Base-by-base conservation (phyloP, 148 eudicot genomes). In the Rheum nobile region DNA sequence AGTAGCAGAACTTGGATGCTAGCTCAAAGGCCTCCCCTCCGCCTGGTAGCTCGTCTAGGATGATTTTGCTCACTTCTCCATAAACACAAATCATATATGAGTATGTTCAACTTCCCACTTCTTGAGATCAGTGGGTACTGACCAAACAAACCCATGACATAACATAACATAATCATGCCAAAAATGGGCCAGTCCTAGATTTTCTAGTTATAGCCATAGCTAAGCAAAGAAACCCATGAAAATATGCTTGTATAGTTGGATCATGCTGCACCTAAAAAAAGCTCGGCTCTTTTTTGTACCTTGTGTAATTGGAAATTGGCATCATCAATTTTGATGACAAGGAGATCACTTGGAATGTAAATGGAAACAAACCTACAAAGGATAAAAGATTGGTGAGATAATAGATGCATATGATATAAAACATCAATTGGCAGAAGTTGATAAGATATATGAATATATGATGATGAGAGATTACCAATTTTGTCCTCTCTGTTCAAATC, bases 1-100 rank as follows among this genome's bases (percentile, higher is more conserved):
- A 97, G 42, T 96, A 96, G 77, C 99, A 92, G 87, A 96, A 96
- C 32, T 90, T 96, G 14, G 99, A 92, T 11, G 96, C 99, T 34
- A 96, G 84, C 85, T 92, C 99, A 44, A 96, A 96, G 7, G 94
- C 82, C 42, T 90, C 96, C 0, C 87, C 46, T 42, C 97, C 99
- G n/a, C 97, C 99, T 0, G 99, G 97, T 4, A 96, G 80, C 3
- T 92, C 97, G 67, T 90, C 86, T 39, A 92, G 50, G 47, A 28
- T 46, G 43, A 90, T 74, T 83, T 81, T 87, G 77, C 80, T 87
- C 77, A 88, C 12, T 12, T 91, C 90, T 14, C 74, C 77, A 7
- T 87, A 88, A 37, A 82, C n/a, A n/a, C n/a, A 83, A 80, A 34
- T 89, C 96, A 50, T 90, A 90, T 75, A 96, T 88, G 72, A 95